Base-by-base conservation (phyloP, 2,329 filamentous ascomycete genomes). In the Xylaria sp. region DNA sequence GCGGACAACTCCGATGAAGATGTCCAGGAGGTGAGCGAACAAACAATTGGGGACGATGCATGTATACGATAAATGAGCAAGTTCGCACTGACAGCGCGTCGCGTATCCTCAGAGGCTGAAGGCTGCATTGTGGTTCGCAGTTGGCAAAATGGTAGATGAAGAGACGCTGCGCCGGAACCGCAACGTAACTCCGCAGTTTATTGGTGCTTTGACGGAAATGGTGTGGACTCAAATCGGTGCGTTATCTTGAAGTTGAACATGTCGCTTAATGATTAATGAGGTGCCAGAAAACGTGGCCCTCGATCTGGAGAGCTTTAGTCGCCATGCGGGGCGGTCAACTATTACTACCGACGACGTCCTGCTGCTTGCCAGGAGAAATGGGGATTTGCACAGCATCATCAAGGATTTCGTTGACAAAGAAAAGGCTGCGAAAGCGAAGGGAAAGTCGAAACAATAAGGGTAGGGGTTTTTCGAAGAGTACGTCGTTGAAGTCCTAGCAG, bases 131-230 rank as follows among this genome's bases (percentile, higher is more conserved):
- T 97, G 94, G 94, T 91, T 91, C 77, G 88, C 90, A 28, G 88
- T 97, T 69, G 93, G 93, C 73, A 92, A 94, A 78, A 95, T 97
- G 69, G 92, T 97, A 72, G 95, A 98, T 79, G 90, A 95, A 73
- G 92, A 97, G 78, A 91, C 90, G 20, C 83, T 94, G 37, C 85
- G 87, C 66, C 84, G 90, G 34, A 89, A 92, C 77, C 87, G 93
- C 72, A 98, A 97, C 80, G 93, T 94, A 7, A 97, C 95, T 31
- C 93, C 93, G 1, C 94, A 97, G 77, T 97, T 97, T 80, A 97
- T 97, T 74, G 94, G 91, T 9, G 89, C 89, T 1, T 78, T 92
- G 78, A 93, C 90, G 1, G 92, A 94, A 78, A 86, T 93, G 81
- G 89, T 92, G 4, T 94, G 90, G 86, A 84, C 88, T 8, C 92